Evolutionary conservation across 2,329 filamentous ascomycete species (phyloP), one percentile per base, ranked within the genome.

Genomic region (Diaporthe vexans): DNA sequence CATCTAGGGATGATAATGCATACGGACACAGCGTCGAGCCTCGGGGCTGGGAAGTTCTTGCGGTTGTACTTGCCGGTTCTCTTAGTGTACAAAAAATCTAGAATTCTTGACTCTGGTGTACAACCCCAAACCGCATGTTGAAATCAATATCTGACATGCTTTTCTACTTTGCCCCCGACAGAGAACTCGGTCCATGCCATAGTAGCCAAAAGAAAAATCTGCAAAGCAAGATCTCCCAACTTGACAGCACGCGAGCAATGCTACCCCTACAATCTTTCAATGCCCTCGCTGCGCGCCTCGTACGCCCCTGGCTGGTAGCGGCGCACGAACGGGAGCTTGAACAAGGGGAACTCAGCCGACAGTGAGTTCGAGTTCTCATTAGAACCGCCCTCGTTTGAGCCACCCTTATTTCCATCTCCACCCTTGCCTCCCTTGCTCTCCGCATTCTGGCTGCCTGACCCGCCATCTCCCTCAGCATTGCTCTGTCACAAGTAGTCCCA

Each of bases 231-330:
- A 8, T 48, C 21, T 4, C 46, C 19, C 10, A 51, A 24, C 46
- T 24, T 24, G 8, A 4, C 15, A 24, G 8, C 8, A 51, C 21
- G 2, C 46, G 1, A n/a, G 0, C 21, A n/a, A 11, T n/a, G 1
- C 15, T 19, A 33, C 6, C 11, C 33, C 6, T 57, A 33, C 51
- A 15, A 13, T 13, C 51, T 54, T 1, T 54, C 51, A 15, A 26
- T 17, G 8, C 51, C 56, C 33, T 33, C 35, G 4, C 56, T 46
- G 24, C 71, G 71, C 51, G 52, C 57, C 3, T 46, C 46, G 48
- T 72, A 65, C 1, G 71, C 57, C 19, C 71, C 71, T 35, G 71
- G 71, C 48, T 11, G 9, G n/a, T 65, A 72, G 48, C 71, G 71
- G 35, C 71, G 71, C 24, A 52, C 48, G 6, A 51, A n/a, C 21